These are phyloP conservation scores for Stromatinia cepivora DNA, from an alignment of 2,329 filamentous ascomycete genomes.

Conservation along the genomic window DNA sequence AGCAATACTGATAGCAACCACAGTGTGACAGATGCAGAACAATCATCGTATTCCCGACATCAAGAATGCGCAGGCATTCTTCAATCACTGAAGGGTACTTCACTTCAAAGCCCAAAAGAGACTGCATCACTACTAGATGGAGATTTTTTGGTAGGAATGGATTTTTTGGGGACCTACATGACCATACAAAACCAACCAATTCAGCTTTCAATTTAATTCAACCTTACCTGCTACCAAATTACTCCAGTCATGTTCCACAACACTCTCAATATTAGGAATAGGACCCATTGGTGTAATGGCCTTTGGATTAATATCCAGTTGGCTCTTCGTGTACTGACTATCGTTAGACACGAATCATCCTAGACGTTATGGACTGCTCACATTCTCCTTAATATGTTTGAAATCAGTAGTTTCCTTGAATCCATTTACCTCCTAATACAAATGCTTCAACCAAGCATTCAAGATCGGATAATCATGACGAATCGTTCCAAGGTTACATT, in stretches of 20 bases:
- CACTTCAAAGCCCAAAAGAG: neutral
- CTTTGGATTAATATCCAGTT: conserved; percentile 63
- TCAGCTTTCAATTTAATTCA: conserved; percentile 76
- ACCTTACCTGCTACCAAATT: conserved; percentile 82
- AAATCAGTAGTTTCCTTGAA: conserved; percentile 49
- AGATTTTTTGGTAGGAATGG: neutral
- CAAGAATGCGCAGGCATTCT: neutral
- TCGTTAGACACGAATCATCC: neutral
- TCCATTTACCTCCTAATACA: conserved; percentile 61
- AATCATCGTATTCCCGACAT: neutral
- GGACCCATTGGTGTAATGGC: conserved; percentile 84
- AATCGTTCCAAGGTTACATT: conserved; percentile 63
- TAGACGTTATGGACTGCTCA: conserved; percentile 17
- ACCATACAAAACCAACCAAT: conserved; percentile 39
- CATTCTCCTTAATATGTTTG: conserved; percentile 53
- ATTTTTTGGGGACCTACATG: conserved; percentile 2
- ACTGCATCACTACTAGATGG: neutral
- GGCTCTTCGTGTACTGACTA: conserved; percentile 86
- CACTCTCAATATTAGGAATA: conserved; percentile 73
- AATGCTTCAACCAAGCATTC: conserved; percentile 57
- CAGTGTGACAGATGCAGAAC: neutral
- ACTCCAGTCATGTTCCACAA: conserved; percentile 46
- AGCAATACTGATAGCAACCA: neutral
- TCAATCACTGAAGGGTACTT: neutral
- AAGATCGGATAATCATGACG: conserved; percentile 59